phyloP scores from a whole-genome alignment of 176 grass and related monocot species.

The Cenchrus fungigraminus region DNA sequence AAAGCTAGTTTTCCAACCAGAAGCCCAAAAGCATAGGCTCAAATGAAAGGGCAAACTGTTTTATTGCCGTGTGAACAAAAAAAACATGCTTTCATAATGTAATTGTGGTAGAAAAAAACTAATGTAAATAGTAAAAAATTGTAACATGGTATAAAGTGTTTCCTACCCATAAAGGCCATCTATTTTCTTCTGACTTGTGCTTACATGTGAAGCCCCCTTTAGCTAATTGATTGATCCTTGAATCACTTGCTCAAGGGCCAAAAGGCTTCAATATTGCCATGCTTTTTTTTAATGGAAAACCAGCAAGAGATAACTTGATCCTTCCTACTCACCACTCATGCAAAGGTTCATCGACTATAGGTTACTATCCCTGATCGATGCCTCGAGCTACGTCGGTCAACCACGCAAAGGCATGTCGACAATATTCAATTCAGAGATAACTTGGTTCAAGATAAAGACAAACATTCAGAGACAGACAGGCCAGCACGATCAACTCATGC shows the following conservation, averaged over 20 bases:
- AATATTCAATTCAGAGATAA: background rate
- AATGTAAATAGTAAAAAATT: background rate
- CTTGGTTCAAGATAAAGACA: background rate
- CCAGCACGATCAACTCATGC: background rate
- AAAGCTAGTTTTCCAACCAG: too few species aligned
- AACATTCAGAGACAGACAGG: background rate
- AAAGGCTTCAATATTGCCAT: background rate
- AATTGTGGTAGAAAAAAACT: background rate
- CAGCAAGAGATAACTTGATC: background rate
- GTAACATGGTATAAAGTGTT: background rate
- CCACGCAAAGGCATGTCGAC: background rate
- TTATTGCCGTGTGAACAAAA: background rate
- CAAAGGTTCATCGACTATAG: background rate
- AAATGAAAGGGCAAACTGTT: too few species aligned
- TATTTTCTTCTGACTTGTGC: background rate
- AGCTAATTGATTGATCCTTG: too few species aligned
- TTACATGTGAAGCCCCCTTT: background rate
- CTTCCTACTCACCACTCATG: background rate
- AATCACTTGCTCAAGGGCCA: background rate
- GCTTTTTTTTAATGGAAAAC: background rate
- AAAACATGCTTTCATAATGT: background rate
- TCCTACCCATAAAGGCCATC: background rate
- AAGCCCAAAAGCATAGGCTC: too few species aligned
- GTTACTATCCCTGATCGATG: too few species aligned
- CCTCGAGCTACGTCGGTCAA: background rate